These are phyloP conservation scores for Spathaspora girioi DNA, from an alignment of 805 yeast genomes.

Conservation along the genomic window DNA sequence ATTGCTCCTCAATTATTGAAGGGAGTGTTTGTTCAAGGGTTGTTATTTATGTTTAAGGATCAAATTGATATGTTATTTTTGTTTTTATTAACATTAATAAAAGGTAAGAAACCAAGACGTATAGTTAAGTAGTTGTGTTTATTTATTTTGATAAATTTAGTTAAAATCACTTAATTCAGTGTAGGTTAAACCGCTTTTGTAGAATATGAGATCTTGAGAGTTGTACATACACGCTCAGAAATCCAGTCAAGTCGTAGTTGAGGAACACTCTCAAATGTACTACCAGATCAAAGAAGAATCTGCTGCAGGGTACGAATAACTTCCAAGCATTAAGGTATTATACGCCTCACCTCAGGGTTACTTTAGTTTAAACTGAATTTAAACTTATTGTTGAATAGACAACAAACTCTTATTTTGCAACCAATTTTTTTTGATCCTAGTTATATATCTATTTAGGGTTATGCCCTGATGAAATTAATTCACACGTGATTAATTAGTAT, in stretches of 20 bases:
- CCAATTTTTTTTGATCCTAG: background rate
- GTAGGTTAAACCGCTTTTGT: background rate
- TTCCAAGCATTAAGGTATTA: no score
- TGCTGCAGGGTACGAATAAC: no score
- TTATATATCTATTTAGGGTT: background rate
- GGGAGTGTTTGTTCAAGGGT: constrained; percentile 82
- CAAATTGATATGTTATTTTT: constrained; percentile 47
- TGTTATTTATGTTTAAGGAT: constrained; percentile 77
- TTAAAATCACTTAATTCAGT: background rate
- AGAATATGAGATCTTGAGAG: no score
- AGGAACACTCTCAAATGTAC: no score
- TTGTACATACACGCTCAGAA: no score
- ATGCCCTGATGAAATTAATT: background rate
- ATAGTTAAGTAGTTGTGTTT: background rate
- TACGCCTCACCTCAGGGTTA: no score
- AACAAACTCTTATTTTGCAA: background rate
- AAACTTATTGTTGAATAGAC: no score
- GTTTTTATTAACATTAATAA: constrained; percentile 26
- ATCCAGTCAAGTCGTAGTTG: no score
- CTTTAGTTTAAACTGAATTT: no score
- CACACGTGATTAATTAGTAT: background rate
- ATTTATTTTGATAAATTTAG: background rate
- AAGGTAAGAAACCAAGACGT: constrained; percentile 9
- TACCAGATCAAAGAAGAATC: no score
- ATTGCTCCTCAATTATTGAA: constrained; percentile 74